phyloP scores from a whole-genome alignment of 2,329 filamentous ascomycete species.

The Alternaria dauci region DNA sequence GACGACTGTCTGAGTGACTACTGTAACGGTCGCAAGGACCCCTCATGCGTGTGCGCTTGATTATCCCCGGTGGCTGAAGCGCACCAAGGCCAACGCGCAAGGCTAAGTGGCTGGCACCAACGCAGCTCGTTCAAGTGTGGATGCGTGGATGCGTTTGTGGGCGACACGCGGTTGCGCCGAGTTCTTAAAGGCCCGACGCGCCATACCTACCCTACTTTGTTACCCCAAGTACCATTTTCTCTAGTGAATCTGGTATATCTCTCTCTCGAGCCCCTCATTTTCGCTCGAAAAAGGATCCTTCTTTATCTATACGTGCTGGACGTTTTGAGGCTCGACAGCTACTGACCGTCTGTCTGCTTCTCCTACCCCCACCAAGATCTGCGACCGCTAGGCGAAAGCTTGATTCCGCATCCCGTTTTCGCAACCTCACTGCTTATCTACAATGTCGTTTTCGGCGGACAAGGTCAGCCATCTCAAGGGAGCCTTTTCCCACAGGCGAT shows the following conservation, averaged over 20 bases:
- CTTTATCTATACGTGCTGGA: background rate
- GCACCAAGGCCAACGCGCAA: background rate
- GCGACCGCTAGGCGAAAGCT: conserved; percentile 23
- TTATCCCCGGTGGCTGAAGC: conserved; percentile 2
- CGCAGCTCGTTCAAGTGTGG: background rate
- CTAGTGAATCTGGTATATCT: background rate
- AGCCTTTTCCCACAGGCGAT: conserved; percentile 41
- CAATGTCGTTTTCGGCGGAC: conserved; percentile 49
- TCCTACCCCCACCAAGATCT: conserved; percentile 9
- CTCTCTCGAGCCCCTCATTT: background rate
- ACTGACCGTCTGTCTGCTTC: background rate
- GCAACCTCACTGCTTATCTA: conserved; percentile 7
- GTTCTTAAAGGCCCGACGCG: conserved; percentile 14
- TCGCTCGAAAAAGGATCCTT: background rate
- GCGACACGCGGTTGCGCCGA: conserved; percentile 9
- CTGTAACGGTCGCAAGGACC: background rate
- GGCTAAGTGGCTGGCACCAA: background rate
- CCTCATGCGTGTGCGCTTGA: background rate
- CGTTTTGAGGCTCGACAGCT: background rate
- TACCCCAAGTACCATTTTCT: background rate
- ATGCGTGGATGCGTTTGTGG: conserved; percentile 9
- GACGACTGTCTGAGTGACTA: background rate
- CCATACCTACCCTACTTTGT: conserved; percentile 1
- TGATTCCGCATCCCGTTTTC: conserved; percentile 9
- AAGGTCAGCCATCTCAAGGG: conserved; percentile 45